Evolutionary conservation across 176 grass and related monocot species (phyloP).

Genomic region (Musa schizocarpa): DNA sequence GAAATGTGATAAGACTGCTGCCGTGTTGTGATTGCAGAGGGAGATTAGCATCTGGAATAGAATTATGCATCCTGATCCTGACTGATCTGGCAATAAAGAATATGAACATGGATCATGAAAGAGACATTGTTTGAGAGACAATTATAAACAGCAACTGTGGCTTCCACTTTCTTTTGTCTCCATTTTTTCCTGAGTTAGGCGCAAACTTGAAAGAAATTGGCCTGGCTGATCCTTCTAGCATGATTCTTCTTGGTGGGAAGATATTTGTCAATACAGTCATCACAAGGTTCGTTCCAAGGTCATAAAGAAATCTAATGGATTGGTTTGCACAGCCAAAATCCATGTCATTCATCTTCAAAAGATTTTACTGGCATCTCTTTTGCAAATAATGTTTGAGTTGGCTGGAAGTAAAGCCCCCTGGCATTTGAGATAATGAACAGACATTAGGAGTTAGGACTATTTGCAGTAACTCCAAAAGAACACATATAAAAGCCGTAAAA

Average conservation of each 20-base stretch:
- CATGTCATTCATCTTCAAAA: background rate
- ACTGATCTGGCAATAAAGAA: slow-evolving; percentile 1
- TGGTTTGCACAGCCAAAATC: background rate
- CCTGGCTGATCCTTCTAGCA: background rate
- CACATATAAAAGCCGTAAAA: too few relatives aligned
- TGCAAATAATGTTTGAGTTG: background rate
- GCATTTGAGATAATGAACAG: too few relatives aligned
- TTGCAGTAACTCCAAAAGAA: too few relatives aligned
- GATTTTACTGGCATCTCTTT: background rate
- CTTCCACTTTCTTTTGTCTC: background rate
- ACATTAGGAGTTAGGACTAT: too few relatives aligned
- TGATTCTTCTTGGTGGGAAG: background rate
- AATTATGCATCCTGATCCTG: slow-evolving; percentile 12
- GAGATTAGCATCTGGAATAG: slow-evolving; percentile 6
- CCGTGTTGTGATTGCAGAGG: background rate
- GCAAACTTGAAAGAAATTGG: background rate
- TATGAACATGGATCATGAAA: background rate
- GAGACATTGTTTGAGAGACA: background rate
- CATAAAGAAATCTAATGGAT: background rate
- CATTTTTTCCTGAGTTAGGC: background rate
- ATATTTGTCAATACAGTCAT: background rate
- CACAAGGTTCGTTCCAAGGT: background rate
- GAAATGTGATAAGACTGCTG: background rate
- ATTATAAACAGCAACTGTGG: background rate
- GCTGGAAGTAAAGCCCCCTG: background rate